Evolutionary conservation across 768 basidiomycete genomes (phyloP).

Genomic region (Fomitopsis serialis): DNA sequence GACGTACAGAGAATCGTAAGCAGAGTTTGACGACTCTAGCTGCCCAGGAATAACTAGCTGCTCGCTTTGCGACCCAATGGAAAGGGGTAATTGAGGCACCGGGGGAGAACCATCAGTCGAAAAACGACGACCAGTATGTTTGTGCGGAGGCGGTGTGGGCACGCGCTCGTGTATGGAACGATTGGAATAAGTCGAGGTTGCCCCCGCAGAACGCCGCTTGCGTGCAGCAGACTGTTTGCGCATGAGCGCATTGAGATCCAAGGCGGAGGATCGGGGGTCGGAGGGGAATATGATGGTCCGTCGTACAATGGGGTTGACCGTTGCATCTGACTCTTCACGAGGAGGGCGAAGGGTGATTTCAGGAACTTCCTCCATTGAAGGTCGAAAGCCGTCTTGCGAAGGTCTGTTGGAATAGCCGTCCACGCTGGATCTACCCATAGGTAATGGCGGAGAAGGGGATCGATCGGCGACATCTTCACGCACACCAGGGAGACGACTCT

Average conservation of each 20-base stretch:
- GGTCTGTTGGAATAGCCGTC: slow-evolving; percentile 30
- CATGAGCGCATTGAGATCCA: slow-evolving; percentile 49
- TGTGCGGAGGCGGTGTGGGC: slow-evolving; percentile 82
- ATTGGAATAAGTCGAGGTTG: slow-evolving; percentile 49
- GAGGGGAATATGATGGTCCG: slow-evolving; percentile 78
- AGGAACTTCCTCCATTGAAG: slow-evolving; percentile 1
- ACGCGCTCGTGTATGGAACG: slow-evolving; percentile 77
- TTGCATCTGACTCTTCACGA: slow-evolving; percentile 9
- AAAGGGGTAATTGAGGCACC: slow-evolving; percentile 55
- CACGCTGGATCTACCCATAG: slow-evolving; percentile 23
- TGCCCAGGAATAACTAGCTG: slow-evolving; percentile 32
- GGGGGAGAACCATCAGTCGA: slow-evolving; percentile 65
- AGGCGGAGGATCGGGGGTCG: slow-evolving; percentile 51
- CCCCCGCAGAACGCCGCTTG: slow-evolving; percentile 60
- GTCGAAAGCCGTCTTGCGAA: slow-evolving; percentile 12
- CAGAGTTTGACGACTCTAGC: slow-evolving; percentile 62
- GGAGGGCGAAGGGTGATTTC: slow-evolving; percentile 8
- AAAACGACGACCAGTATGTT: slow-evolving; percentile 53
- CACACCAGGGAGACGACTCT: slow-evolving; percentile 14
- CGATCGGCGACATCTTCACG: slow-evolving; percentile 10
- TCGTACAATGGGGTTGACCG: slow-evolving; percentile 52
- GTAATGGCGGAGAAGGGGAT: slow-evolving; percentile 7
- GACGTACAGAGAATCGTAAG: slow-evolving; percentile 77
- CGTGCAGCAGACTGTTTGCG: slow-evolving; percentile 48
- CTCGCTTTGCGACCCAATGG: slow-evolving; percentile 38